These are phyloP conservation scores for Sequoiadendron giganteum DNA, from an alignment of 75 land plant genomes.

Conservation along the genomic window DNA sequence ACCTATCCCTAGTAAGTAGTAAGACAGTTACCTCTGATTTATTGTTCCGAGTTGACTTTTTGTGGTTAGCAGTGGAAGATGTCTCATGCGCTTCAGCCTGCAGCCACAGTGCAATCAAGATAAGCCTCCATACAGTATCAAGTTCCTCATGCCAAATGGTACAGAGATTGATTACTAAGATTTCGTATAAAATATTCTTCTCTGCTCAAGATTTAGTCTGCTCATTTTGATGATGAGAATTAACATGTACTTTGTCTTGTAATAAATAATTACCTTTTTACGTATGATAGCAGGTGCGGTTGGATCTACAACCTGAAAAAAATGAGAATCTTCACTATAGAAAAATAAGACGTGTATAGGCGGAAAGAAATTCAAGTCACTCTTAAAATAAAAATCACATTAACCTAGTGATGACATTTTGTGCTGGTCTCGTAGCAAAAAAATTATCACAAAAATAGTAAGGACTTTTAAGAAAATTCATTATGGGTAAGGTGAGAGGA, in stretches of 20 bases:
- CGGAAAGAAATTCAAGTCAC: neutral
- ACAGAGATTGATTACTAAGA: neutral
- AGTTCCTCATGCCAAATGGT: neutral
- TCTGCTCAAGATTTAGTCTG: neutral
- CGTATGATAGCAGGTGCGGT: neutral
- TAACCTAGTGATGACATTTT: neutral
- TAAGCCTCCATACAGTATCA: neutral
- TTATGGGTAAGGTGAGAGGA: neutral
- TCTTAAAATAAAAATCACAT: neutral
- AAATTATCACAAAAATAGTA: neutral
- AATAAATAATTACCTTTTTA: neutral
- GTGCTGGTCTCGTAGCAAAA: neutral
- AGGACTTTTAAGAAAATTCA: neutral
- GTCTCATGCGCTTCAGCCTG: neutral
- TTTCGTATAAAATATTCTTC: neutral
- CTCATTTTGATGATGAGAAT: neutral
- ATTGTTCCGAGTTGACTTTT: neutral
- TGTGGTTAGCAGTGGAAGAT: neutral
- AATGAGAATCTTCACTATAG: neutral
- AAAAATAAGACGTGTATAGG: neutral
- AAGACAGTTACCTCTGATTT: conserved; percentile 8
- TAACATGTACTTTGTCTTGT: neutral
- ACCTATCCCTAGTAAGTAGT: neutral
- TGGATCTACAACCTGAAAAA: conserved; percentile 9
- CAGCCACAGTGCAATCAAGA: neutral